Conservation (phyloP, 2,329 filamentous ascomycete genomes). For the Hypoxylon sp. region DNA sequence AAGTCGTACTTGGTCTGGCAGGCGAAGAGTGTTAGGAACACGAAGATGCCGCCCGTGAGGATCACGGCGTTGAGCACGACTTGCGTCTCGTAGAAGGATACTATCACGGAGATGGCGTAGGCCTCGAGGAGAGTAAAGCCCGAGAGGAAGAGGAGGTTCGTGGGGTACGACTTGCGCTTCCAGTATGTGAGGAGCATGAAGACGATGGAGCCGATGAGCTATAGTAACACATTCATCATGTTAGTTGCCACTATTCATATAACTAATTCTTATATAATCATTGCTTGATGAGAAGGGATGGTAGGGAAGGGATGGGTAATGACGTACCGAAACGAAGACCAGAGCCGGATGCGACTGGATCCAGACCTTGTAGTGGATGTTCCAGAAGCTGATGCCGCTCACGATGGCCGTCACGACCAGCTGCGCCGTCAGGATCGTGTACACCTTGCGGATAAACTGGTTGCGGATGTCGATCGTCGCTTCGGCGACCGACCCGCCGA, state of each 20-base stretch:
- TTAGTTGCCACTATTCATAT: slow-evolving; percentile 22
- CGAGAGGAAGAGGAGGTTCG: slow-evolving; percentile 91
- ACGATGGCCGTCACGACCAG: slow-evolving; percentile 86
- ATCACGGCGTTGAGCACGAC: slow-evolving; percentile 93
- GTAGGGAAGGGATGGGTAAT: neutral
- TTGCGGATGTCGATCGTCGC: slow-evolving; percentile 96
- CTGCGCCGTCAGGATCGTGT: slow-evolving; percentile 96
- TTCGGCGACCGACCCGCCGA: slow-evolving; percentile 92
- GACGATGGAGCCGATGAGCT: slow-evolving; percentile 84
- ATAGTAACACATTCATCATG: neutral
- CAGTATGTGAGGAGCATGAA: slow-evolving; percentile 93
- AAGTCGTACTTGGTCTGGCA: slow-evolving; percentile 99
- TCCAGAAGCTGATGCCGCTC: slow-evolving; percentile 90
- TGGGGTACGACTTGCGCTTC: slow-evolving; percentile 96
- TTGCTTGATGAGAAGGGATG: neutral
- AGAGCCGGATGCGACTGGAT: slow-evolving; percentile 87
- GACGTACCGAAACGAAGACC: slow-evolving; percentile 83
- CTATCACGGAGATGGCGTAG: slow-evolving; percentile 92
- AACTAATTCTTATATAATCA: slow-evolving; percentile 18
- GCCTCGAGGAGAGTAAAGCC: slow-evolving; percentile 94
- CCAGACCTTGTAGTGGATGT: slow-evolving; percentile 82
- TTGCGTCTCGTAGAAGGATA: slow-evolving; percentile 86
- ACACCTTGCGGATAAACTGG: slow-evolving; percentile 97
- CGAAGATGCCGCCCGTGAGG: slow-evolving; percentile 87
- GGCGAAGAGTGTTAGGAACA: slow-evolving; percentile 87